A percentile compares a stretch with the other conserved stretches of the same genome.
Conservation (phyloP, 805 yeast genomes). For the Candida nonsorbophila region DNA sequence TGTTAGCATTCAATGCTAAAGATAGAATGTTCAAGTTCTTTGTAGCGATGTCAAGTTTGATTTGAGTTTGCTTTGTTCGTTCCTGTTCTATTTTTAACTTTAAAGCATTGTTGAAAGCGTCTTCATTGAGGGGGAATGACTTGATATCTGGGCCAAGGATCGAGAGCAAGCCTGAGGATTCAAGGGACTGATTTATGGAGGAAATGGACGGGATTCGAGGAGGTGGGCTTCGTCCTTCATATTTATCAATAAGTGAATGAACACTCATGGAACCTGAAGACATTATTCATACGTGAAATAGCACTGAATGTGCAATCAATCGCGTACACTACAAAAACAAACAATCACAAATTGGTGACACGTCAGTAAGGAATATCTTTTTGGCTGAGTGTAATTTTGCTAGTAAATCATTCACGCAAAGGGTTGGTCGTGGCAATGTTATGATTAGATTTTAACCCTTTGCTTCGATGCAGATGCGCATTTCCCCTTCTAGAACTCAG, state of each 20-base stretch:
- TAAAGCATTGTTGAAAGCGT: slow-evolving; percentile 53
- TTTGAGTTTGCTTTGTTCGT: slow-evolving; percentile 73
- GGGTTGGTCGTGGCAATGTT: no score
- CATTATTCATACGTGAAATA: no score
- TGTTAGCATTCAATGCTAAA: slow-evolving; percentile 52
- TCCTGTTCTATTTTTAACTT: slow-evolving; percentile 68
- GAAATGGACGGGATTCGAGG: background rate
- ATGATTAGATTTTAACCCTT: no score
- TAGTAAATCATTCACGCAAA: no score
- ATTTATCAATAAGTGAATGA: slow-evolving; percentile 33
- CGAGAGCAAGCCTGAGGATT: slow-evolving; percentile 16
- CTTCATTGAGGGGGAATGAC: slow-evolving; percentile 53
- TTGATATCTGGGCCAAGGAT: slow-evolving; percentile 51
- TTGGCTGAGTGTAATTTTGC: no score
- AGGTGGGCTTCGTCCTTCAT: slow-evolving; percentile 4
- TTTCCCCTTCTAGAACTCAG: no score
- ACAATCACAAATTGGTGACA: no score
- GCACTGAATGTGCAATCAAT: no score
- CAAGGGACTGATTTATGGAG: slow-evolving; percentile 1
- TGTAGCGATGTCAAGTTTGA: slow-evolving; percentile 57
- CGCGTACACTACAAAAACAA: no score
- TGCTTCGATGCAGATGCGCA: background rate
- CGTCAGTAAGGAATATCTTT: no score
- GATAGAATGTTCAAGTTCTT: slow-evolving; percentile 59
- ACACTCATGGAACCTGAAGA: slow-evolving; percentile 35